These are phyloP conservation scores for Angomonas deanei DNA, from an alignment of 208 protist species.

Conservation along the genomic window DNA sequence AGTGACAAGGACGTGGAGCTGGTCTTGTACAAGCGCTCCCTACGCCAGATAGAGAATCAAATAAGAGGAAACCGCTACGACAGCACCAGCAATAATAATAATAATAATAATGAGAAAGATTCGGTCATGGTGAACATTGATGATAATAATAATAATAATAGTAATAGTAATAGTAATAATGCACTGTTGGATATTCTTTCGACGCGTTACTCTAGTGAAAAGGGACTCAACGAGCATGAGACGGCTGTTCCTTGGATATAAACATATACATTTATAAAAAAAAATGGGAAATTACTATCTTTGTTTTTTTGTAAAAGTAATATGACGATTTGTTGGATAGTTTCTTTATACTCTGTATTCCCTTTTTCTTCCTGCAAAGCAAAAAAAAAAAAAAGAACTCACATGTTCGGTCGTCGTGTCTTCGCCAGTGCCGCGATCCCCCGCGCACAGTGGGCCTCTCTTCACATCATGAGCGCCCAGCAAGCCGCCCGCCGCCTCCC, in stretches of 20 bases:
- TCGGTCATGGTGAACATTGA: background rate
- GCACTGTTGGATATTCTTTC: no score
- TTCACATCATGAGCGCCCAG: constrained; percentile 58
- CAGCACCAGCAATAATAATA: background rate
- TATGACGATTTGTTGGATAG: no score
- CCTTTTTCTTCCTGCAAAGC: constrained; percentile 8
- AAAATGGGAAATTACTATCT: constrained; percentile 1
- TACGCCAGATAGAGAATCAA: background rate
- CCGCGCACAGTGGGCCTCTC: constrained; percentile 50
- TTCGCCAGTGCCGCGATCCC: constrained; percentile 72
- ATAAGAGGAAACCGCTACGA: no score
- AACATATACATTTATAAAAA: background rate
- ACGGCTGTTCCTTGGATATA: no score
- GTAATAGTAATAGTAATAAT: no score
- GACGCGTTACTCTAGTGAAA: no score
- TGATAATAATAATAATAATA: no score
- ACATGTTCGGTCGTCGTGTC: constrained; percentile 79
- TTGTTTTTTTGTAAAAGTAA: background rate
- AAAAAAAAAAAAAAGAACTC: background rate
- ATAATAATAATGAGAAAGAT: background rate
- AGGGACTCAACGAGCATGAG: no score
- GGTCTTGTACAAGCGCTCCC: background rate
- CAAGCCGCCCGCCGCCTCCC: constrained; percentile 62
- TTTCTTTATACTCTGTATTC: background rate
- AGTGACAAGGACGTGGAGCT: constrained; percentile 28